Percentiles rank a stretch among this genome's conserved stretches.
Evolutionary conservation across 352 stramenopile genomes (phyloP).

Genomic region (Phytophthora cactorum): DNA sequence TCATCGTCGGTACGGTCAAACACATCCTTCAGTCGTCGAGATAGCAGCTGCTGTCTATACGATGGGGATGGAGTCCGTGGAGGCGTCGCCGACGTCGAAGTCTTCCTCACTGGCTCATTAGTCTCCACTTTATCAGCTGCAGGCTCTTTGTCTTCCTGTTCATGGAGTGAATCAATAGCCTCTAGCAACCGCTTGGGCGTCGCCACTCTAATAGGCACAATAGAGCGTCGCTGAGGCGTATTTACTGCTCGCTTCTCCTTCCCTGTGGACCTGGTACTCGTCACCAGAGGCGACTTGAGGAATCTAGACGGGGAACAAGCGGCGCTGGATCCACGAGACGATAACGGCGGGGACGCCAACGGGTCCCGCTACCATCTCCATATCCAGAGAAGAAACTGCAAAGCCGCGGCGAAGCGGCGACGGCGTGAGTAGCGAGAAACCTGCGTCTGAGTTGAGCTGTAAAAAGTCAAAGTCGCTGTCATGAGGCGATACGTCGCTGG

Average conservation of each 20-base stretch:
- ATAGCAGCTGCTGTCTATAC: constrained; percentile 36
- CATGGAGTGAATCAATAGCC: constrained; percentile 23
- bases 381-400: constrained; percentile 1
- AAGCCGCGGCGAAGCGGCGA: constrained; percentile 38
- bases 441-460: constrained; percentile 19
- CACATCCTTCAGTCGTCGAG: constrained; percentile 39
- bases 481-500: constrained; percentile 45
- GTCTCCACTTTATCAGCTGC: background rate
- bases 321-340: constrained; percentile 30
- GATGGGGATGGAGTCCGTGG: constrained; percentile 39
- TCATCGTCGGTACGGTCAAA: constrained; percentile 45
- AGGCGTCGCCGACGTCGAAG: constrained; percentile 10
- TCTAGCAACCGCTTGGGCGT: constrained; percentile 26
- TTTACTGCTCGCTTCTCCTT: constrained; percentile 9
- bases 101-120: constrained; percentile 10
- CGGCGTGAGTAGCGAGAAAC: constrained; percentile 64
- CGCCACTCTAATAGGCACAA: constrained; percentile 17
- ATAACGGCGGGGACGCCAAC: constrained; percentile 32
- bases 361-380: constrained; percentile 14
- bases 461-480: constrained; percentile 71
- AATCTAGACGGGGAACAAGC: constrained; percentile 72
- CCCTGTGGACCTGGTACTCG: constrained; percentile 6
- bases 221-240: constrained; percentile 19
- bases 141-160: constrained; percentile 26
- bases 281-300: constrained; percentile 69